These are phyloP conservation scores for Trichoderma breve DNA, from an alignment of 2,329 filamentous ascomycete species.

Conservation along the genomic window DNA sequence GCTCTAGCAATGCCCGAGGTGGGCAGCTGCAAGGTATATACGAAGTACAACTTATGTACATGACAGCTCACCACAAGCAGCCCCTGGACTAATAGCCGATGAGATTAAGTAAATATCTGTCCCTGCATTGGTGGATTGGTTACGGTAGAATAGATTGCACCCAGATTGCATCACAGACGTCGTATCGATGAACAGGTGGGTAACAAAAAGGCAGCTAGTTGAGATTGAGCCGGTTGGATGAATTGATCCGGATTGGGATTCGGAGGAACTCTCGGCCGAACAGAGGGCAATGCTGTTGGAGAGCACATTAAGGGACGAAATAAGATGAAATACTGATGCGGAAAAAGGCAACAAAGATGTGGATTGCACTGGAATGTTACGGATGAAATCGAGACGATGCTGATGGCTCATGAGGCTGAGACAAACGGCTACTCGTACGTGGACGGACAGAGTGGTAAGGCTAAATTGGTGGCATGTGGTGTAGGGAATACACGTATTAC, in stretches of 20 bases:
- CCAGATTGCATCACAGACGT: not conserved
- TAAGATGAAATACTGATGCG: not conserved
- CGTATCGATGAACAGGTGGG: not conserved
- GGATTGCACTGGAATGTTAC: not conserved
- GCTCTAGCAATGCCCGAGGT: not conserved
- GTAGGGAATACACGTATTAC: not conserved
- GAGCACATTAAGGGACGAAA: not conserved
- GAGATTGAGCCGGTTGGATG: conserved; percentile 13
- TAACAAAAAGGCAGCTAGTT: not conserved
- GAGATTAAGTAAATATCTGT: not conserved
- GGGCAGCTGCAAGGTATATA: not conserved
- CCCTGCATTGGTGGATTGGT: not conserved
- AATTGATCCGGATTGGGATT: conserved; percentile 16
- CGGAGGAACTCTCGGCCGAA: conserved; percentile 13
- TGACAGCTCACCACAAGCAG: not conserved
- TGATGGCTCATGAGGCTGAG: not conserved
- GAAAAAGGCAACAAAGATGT: not conserved
- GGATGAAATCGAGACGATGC: not conserved
- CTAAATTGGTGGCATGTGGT: not conserved
- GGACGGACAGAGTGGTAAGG: not conserved
- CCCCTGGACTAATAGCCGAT: not conserved
- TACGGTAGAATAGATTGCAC: not conserved
- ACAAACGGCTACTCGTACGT: not conserved
- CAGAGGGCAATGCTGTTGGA: not conserved
- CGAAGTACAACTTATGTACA: not conserved